Percentiles rank a stretch among this genome's conserved stretches.
Evolutionary conservation across 2,329 filamentous ascomycete genomes (phyloP).

Genomic region (Diaporthe sp.): DNA sequence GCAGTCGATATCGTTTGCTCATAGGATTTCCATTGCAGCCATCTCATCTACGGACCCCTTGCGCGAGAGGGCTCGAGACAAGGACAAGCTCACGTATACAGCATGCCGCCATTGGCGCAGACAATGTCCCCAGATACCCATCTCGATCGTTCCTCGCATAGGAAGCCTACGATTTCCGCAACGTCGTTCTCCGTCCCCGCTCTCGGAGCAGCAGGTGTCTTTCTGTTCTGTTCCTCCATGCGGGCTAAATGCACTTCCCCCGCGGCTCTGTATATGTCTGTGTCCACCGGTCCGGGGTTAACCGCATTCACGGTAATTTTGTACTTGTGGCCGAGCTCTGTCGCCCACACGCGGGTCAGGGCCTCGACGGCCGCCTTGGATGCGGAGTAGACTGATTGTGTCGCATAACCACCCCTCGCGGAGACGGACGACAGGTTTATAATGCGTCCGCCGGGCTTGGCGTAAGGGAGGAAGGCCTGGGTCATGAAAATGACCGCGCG

Average conservation of each 20-base stretch:
- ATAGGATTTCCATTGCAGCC: no score
- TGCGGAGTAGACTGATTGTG: conserved; percentile 70
- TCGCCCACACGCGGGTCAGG: conserved; percentile 73
- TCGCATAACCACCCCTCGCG: conserved; percentile 64
- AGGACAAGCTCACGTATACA: no score
- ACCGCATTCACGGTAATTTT: conserved; percentile 69
- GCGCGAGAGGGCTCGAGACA: no score
- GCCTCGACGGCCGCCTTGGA: conserved; percentile 73
- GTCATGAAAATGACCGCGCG: conserved; percentile 64
- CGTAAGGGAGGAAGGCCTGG: conserved; percentile 64
- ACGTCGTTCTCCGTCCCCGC: conserved; percentile 65
- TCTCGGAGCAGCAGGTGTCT: conserved; percentile 57
- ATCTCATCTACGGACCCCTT: no score
- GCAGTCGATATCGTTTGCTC: no score
- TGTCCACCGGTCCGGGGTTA: conserved; percentile 69
- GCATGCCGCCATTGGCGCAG: conserved; percentile 41
- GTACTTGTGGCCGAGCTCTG: conserved; percentile 66
- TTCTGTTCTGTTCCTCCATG: conserved; percentile 56
- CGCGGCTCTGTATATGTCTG: conserved; percentile 51
- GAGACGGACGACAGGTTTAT: conserved; percentile 69
- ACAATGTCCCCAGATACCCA: conserved; percentile 43
- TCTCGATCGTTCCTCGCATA: conserved; percentile 38
- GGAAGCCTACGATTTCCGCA: conserved; percentile 40
- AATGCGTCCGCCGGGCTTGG: conserved; percentile 68
- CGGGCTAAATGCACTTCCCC: conserved; percentile 47